Percentiles rank a stretch among this genome's conserved stretches.
phyloP scores from a whole-genome alignment of 2,329 filamentous ascomycete genomes.

The Furcasterigmium sp. region DNA sequence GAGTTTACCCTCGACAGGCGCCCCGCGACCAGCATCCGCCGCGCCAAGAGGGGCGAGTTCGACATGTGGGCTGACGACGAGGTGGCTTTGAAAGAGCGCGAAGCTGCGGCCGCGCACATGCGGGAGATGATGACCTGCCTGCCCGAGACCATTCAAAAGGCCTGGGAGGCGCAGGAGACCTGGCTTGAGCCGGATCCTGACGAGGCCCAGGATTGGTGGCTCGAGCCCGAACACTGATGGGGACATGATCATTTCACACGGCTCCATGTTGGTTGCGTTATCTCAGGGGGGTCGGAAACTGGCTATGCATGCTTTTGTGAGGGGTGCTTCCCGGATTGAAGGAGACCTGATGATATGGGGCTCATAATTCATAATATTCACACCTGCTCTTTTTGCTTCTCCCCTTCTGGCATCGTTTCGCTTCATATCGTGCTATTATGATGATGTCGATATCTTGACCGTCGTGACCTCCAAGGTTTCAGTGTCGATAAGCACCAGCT shows the following conservation, averaged over 20 bases:
- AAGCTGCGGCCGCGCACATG: constrained; percentile 7
- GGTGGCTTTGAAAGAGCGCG: constrained; percentile 11
- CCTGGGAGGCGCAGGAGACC: constrained; percentile 2
- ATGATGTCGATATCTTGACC: constrained; percentile 47
- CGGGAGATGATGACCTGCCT: constrained; percentile 7
- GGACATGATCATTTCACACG: too few species aligned
- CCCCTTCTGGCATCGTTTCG: not conserved
- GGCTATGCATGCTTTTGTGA: too few species aligned
- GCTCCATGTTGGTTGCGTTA: too few species aligned
- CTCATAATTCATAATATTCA: constrained; percentile 5
- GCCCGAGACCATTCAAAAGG: constrained; percentile 4
- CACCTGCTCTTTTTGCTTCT: not conserved
- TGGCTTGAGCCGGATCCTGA: too few species aligned
- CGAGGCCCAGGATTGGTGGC: too few species aligned
- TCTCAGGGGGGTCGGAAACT: too few species aligned
- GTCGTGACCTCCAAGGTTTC: constrained; percentile 78
- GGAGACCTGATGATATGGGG: too few species aligned
- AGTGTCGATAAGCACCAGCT: constrained; percentile 77
- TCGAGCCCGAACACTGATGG: too few species aligned
- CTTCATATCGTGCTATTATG: not conserved
- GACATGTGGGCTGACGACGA: constrained; percentile 15
- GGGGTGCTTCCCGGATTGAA: too few species aligned
- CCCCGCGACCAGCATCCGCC: constrained; percentile 4
- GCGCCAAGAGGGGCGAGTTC: constrained; percentile 4
- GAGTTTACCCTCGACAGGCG: constrained; percentile 6